Evolutionary conservation across 352 stramenopile species (phyloP), one percentile per base, ranked within the genome.

Genomic region (Globisporangium paddicum): DNA sequence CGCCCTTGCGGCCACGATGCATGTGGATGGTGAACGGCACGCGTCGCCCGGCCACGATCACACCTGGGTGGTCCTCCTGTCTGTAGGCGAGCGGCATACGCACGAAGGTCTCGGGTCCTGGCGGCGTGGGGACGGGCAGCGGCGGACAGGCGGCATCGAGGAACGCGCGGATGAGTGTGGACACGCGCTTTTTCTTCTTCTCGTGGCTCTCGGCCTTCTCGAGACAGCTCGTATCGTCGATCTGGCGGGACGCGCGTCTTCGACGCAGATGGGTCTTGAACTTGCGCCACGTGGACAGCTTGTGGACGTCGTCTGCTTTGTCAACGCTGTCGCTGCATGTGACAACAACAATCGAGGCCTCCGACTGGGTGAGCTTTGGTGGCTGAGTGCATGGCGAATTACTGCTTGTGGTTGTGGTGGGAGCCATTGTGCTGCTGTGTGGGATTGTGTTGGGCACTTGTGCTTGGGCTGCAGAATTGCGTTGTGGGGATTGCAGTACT

Each of bases 1-100:
- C 52, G n/a, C 42, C 34, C 26, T 59, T 48, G 41, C 53, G 53
- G 3, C 53, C 53, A 7, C 23, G 28, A 19, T 60, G 53, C 40
- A 52, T 60, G 40, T 60, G 41, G 14, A 60, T 44, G 11, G 53
- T 44, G 53, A 45, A 51, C 6, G 40, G 41, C 10, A 60, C 53
- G 16, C 40, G 26, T 2, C 42, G 40, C 18, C 53, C 53, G 16
- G 26, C 26, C 18, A 51, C 53, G 53, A 60, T 9, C 26, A 60
- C 53, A 10, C 40, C 40, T 5, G 26, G 53, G 21, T 51, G 53
- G 30, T 60, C 53, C 18, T 51, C 30, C 14, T 42, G 53, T 38
- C 21, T 7, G 19, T 49, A 52, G 11, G 38, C 26, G n/a, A 42
- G 8, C 19, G 40, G 53, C 18, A 60, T 52, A 18, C 32, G 41